phyloP scores from a whole-genome alignment of 2,329 filamentous ascomycete genomes.

The Lasiodiplodia theobromae region DNA sequence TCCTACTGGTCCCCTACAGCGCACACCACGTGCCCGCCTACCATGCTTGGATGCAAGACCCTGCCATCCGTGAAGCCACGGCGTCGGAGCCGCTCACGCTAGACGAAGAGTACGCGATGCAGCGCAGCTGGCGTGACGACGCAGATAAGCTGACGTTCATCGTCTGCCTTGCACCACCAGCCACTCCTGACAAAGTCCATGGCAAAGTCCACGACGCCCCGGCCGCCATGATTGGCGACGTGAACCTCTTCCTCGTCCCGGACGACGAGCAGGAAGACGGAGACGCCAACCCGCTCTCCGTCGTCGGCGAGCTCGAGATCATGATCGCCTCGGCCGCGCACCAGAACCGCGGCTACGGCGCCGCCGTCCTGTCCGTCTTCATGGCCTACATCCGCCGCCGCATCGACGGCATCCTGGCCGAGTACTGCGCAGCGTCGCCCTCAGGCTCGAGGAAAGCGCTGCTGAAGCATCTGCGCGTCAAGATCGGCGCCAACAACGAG shows the following conservation, averaged over 20 bases:
- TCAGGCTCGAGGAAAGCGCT: conserved; percentile 18
- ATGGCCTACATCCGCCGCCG: conserved; percentile 70
- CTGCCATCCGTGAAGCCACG: conserved; percentile 78
- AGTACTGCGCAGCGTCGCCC: conserved; percentile 53
- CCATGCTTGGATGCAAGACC: conserved; percentile 90
- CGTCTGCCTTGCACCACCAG: conserved; percentile 59
- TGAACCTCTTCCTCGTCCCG: conserved; percentile 73
- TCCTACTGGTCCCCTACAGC: conserved; percentile 85
- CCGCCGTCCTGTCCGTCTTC: conserved; percentile 70
- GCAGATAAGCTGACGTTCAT: conserved; percentile 94
- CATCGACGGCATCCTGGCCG: conserved; percentile 61
- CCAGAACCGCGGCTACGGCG: conserved; percentile 70
- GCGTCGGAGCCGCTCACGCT: conserved; percentile 85
- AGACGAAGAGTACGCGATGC: conserved; percentile 87
- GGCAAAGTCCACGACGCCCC: conserved; percentile 62
- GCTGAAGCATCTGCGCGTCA: conserved; percentile 63
- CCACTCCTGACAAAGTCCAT: conserved; percentile 33
- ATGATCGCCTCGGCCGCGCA: conserved; percentile 74
- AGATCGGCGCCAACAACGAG: conserved; percentile 65
- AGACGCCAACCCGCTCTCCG: conserved; percentile 33
- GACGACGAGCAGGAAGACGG: conserved; percentile 37
- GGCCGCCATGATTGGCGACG: conserved; percentile 56
- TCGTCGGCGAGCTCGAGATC: conserved; percentile 79
- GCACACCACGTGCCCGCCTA: conserved; percentile 81
- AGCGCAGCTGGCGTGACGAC: conserved; percentile 82